Evolutionary conservation across 495 filamentous ascomycete species (phyloP).

Genomic region (Aspergillus campestris): DNA sequence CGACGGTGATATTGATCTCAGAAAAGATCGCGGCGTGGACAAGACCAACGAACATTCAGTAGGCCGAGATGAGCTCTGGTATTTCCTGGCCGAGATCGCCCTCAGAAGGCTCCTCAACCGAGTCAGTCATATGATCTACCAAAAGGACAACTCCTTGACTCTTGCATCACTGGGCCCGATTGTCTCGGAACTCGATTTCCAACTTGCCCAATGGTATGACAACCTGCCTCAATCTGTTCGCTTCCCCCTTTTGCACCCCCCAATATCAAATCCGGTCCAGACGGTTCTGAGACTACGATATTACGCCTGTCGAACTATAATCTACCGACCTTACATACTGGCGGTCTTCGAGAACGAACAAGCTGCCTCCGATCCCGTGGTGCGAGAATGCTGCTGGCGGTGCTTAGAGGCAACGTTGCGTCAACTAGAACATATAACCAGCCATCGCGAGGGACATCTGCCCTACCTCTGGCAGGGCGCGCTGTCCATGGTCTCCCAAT

Average conservation of each 20-base stretch:
- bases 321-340: slow-evolving; percentile 74
- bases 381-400: slow-evolving; percentile 69
- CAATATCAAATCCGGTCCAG: slow-evolving; percentile 64
- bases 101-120: slow-evolving; percentile 67
- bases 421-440: slow-evolving; percentile 70
- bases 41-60: slow-evolving; percentile 48
- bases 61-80: slow-evolving; percentile 72
- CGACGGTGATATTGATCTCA: slow-evolving; percentile 66
- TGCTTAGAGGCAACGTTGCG: slow-evolving; percentile 74
- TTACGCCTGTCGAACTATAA: slow-evolving; percentile 78
- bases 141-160: slow-evolving; percentile 59
- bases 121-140: slow-evolving; percentile 74
- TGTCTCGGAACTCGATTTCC: slow-evolving; percentile 71
- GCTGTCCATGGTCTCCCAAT: slow-evolving; percentile 72
- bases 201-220: slow-evolving; percentile 79
- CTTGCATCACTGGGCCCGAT: slow-evolving; percentile 65
- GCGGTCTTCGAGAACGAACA: slow-evolving; percentile 72
- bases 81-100: slow-evolving; percentile 75
- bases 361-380: slow-evolving; percentile 55
- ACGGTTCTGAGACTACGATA: slow-evolving; percentile 71
- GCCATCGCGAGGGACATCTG: slow-evolving; percentile 76
- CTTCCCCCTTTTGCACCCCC: slow-evolving; percentile 59
- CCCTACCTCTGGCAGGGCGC: slow-evolving; percentile 85
- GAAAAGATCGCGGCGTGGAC: slow-evolving; percentile 41
- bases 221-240: slow-evolving; percentile 63